Evolutionary conservation across 805 yeast genomes (phyloP).

Genomic region (Tetrapisispora fleetii): DNA sequence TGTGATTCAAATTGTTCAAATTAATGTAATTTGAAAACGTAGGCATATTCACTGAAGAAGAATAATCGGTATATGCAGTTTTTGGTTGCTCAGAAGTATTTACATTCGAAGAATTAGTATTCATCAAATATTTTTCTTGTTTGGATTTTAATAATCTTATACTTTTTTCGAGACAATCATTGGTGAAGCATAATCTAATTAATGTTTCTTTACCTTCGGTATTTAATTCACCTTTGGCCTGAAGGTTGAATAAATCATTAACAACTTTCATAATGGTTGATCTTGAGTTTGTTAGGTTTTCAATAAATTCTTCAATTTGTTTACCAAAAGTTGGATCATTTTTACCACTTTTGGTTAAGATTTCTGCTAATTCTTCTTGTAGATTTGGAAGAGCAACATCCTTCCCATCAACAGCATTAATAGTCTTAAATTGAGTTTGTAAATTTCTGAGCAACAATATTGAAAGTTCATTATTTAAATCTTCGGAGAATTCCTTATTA

Average conservation of each 20-base stretch:
- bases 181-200: conserved; percentile 60
- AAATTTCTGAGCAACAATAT: conserved; percentile 74
- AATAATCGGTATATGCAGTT: not conserved
- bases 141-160: conserved; percentile 27
- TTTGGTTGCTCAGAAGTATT: not conserved
- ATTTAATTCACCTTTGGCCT: conserved; percentile 45
- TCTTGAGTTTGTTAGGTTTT: conserved; percentile 32
- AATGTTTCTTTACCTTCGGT: conserved; percentile 72
- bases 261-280: conserved; percentile 38
- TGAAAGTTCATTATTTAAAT: conserved; percentile 57
- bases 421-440: conserved; percentile 41
- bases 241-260: conserved; percentile 48
- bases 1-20: not conserved
- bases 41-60: not conserved
- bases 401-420: conserved; percentile 4
- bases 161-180: conserved; percentile 57
- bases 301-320: conserved; percentile 28
- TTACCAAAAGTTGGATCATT: conserved; percentile 20
- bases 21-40: not conserved
- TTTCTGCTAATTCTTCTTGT: conserved; percentile 36
- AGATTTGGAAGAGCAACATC: conserved; percentile 44
- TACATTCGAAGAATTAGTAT: too few species aligned
- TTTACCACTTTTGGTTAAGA: conserved; percentile 33
- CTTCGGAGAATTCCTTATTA: conserved; percentile 43
- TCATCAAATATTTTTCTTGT: not conserved